phyloP scores from a whole-genome alignment of 2,329 filamentous ascomycete genomes.

The Amphichorda felina region DNA sequence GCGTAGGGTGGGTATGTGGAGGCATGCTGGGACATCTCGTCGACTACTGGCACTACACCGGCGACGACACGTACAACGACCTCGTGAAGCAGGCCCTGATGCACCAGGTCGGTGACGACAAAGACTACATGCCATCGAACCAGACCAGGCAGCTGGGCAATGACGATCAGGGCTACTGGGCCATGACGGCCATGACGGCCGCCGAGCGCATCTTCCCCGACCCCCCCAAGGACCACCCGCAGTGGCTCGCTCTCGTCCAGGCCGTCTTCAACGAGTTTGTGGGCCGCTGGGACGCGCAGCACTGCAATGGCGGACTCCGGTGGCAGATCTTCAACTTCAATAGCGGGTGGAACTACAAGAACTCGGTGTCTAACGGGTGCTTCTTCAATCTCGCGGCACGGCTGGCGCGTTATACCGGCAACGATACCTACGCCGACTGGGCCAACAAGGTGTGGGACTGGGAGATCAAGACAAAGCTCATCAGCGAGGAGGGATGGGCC shows the following conservation, averaged over 20 bases:
- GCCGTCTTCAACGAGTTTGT: slow-evolving; percentile 64
- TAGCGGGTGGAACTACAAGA: slow-evolving; percentile 50
- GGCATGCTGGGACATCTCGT: slow-evolving; percentile 52
- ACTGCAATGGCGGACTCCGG: slow-evolving; percentile 57
- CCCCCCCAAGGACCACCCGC: slow-evolving; percentile 42
- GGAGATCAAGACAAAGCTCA: slow-evolving; percentile 42
- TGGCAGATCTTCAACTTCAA: slow-evolving; percentile 72
- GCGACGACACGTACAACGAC: slow-evolving; percentile 46
- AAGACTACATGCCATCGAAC: slow-evolving; percentile 47
- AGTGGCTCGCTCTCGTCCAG: slow-evolving; percentile 63
- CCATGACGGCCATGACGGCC: slow-evolving; percentile 58
- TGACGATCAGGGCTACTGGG: slow-evolving; percentile 67
- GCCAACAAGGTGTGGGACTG: slow-evolving; percentile 60
- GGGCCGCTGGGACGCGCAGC: slow-evolving; percentile 46
- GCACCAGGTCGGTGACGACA: slow-evolving; percentile 40
- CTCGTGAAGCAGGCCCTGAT: slow-evolving; percentile 40
- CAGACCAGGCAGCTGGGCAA: slow-evolving; percentile 44
- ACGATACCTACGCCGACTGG: slow-evolving; percentile 67
- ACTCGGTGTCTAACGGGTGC: slow-evolving; percentile 55
- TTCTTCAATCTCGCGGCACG: slow-evolving; percentile 61
- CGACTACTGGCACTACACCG: slow-evolving; percentile 55
- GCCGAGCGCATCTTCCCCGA: slow-evolving; percentile 61
- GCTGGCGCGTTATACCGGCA: slow-evolving; percentile 66
- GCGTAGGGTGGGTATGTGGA: slow-evolving; percentile 1
- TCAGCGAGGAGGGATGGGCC: slow-evolving; percentile 37